Conservation (phyloP, 169 alveolate species). For the Fabrea salina region DNA sequence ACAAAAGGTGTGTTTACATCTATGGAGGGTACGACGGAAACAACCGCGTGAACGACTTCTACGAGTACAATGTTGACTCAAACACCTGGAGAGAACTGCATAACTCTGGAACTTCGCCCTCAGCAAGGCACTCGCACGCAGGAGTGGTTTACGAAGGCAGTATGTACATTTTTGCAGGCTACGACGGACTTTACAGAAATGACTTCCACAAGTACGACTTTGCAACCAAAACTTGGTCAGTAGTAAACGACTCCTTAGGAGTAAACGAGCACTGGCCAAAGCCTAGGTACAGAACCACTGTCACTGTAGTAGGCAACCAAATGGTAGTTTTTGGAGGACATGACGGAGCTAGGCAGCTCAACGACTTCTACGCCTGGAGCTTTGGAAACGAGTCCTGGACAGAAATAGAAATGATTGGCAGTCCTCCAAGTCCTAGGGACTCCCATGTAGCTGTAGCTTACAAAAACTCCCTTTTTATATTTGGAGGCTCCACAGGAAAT, state of each 20-base stretch:
- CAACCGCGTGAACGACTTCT: slow-evolving; percentile 72
- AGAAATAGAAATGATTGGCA: slow-evolving; percentile 35
- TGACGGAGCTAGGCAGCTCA: slow-evolving; percentile 79
- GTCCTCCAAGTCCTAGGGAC: slow-evolving; percentile 66
- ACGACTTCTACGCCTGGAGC: slow-evolving; percentile 74
- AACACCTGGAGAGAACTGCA: not conserved
- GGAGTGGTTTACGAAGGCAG: slow-evolving; percentile 78
- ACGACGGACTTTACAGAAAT: slow-evolving; percentile 74
- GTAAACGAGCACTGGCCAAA: slow-evolving; percentile 58
- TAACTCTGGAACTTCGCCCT: slow-evolving; percentile 33
- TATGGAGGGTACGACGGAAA: slow-evolving; percentile 83
- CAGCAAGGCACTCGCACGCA: slow-evolving; percentile 56
- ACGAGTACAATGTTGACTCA: slow-evolving; percentile 54
- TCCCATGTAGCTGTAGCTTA: slow-evolving; percentile 70
- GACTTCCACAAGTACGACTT: slow-evolving; percentile 75
- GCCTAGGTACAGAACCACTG: slow-evolving; percentile 71
- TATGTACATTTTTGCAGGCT: slow-evolving; percentile 73
- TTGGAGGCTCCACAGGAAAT: slow-evolving; percentile 85
- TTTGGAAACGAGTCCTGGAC: slow-evolving; percentile 32
- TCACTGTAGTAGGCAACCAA: slow-evolving; percentile 68
- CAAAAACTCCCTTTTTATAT: slow-evolving; percentile 71
- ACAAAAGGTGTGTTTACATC: slow-evolving; percentile 48
- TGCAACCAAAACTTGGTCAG: slow-evolving; percentile 47
- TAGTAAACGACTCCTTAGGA: slow-evolving; percentile 40
- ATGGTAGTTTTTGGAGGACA: slow-evolving; percentile 84